Evolutionary conservation across 257 asterid genomes (phyloP).

Genomic region (Nicotiana attenuata): DNA sequence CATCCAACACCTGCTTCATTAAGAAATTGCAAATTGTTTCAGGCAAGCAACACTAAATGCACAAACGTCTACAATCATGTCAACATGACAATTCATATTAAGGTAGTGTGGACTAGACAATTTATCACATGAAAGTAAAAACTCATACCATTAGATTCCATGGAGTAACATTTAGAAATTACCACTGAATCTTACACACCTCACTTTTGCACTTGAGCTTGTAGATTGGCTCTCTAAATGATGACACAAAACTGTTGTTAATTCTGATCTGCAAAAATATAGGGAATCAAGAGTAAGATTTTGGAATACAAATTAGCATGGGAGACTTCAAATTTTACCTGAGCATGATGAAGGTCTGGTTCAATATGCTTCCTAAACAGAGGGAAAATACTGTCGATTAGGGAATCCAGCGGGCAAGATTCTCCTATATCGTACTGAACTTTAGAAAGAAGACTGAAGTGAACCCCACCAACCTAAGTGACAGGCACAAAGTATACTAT

Average conservation of each 20-base stretch:
- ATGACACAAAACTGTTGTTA: conserved; percentile 96
- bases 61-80: background rate
- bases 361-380: conserved; percentile 93
- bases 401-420: conserved; percentile 92
- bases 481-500: conserved; percentile 18
- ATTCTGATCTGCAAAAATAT: conserved; percentile 81
- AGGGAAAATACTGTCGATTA: conserved; percentile 98
- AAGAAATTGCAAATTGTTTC: background rate
- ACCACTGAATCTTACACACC: conserved; percentile 38
- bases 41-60: background rate
- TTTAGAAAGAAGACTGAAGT: conserved; percentile 97
- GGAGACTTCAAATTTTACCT: conserved; percentile 45
- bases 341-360: conserved; percentile 99
- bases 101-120: background rate
- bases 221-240: conserved; percentile 99
- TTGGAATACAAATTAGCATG: conserved; percentile 17
- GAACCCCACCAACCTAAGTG: conserved; percentile 97
- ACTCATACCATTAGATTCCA: background rate
- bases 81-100: background rate
- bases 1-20: background rate
- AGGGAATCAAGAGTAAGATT: conserved; percentile 31
- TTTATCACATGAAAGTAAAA: background rate
- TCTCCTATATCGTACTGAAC: conserved; percentile 98
- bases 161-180: background rate
- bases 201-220: conserved; percentile 92